Evolutionary conservation across 352 stramenopile species (phyloP).

Genomic region (Pythium chondricola): DNA sequence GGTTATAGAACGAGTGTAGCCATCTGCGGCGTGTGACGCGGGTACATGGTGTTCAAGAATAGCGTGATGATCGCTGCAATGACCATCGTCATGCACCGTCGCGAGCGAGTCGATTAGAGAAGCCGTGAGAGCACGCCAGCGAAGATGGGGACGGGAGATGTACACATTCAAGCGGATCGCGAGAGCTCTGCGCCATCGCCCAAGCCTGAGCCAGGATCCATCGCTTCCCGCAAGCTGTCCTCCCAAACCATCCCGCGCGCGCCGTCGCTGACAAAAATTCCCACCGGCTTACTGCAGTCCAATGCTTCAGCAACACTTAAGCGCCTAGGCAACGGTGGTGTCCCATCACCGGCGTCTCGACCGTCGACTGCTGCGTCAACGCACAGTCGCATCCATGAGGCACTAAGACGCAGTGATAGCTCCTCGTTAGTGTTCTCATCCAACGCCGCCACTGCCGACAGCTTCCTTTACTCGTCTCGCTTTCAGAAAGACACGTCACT

Average conservation of each 20-base stretch:
- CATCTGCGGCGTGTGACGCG: constrained; percentile 6
- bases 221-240: background rate
- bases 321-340: background rate
- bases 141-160: background rate
- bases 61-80: too few relatives aligned
- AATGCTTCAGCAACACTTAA: constrained; percentile 2
- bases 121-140: background rate
- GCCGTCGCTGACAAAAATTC: background rate
- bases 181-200: background rate
- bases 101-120: background rate
- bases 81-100: too few relatives aligned
- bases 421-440: constrained; percentile 53
- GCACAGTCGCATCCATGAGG: constrained; percentile 57
- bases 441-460: constrained; percentile 38
- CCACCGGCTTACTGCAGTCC: background rate
- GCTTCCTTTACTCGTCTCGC: constrained; percentile 47
- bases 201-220: background rate
- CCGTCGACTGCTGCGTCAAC: constrained; percentile 40
- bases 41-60: constrained; percentile 4
- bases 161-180: too few relatives aligned
- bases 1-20: background rate
- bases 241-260: background rate
- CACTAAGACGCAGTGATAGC: constrained; percentile 40
- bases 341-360: constrained; percentile 3
- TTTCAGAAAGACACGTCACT: constrained; percentile 36